Evolutionary conservation across 768 basidiomycete genomes (phyloP).

Genomic region (Tylopilus subfusipes): DNA sequence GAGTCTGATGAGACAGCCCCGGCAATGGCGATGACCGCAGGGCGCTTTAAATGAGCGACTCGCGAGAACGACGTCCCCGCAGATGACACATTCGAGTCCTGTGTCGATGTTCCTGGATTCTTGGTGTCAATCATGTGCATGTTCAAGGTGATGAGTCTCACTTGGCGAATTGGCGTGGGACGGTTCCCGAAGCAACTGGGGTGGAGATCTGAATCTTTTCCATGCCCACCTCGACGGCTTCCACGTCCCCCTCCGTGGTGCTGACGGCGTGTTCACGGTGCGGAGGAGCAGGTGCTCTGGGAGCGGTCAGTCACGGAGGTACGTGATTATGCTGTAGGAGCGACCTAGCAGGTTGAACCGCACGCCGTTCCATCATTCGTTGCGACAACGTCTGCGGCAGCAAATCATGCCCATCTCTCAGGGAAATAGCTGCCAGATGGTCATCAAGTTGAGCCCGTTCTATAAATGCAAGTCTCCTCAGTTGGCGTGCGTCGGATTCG

Average conservation of each 20-base stretch:
- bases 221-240: background rate
- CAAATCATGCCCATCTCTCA: slow-evolving; percentile 27
- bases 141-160: background rate
- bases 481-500: slow-evolving; percentile 31
- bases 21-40: slow-evolving; percentile 48
- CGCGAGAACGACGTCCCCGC: slow-evolving; percentile 33
- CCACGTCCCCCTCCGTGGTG: background rate
- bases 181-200: background rate
- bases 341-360: slow-evolving; percentile 3
- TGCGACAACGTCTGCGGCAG: slow-evolving; percentile 20
- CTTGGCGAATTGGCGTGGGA: background rate
- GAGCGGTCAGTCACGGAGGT: background rate
- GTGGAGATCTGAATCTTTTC: slow-evolving; percentile 1
- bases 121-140: background rate
- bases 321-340: background rate
- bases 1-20: slow-evolving; percentile 40
- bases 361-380: slow-evolving; percentile 3
- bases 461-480: slow-evolving; percentile 30
- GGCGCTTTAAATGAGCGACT: slow-evolving; percentile 34
- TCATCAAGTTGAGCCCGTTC: slow-evolving; percentile 43
- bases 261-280: background rate
- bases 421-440: slow-evolving; percentile 38
- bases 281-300: background rate
- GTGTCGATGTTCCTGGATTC: background rate
- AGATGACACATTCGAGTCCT: slow-evolving; percentile 36